A percentile compares a stretch with the other conserved stretches of the same genome.
phyloP scores from a whole-genome alignment of 176 grass and related monocot genomes.

The Oryza glumipatula region DNA sequence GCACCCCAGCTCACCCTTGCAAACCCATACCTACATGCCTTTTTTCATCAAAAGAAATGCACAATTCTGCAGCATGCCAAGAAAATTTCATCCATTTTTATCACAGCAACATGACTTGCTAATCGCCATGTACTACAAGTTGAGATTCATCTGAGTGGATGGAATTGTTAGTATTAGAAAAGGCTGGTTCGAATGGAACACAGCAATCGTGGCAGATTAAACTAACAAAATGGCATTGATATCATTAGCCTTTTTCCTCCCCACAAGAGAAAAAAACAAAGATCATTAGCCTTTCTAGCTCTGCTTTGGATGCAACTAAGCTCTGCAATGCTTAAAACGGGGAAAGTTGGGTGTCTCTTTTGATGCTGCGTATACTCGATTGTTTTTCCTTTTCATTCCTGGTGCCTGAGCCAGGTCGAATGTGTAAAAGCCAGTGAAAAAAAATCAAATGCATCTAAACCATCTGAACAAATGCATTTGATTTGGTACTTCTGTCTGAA shows the following conservation, averaged over 20 bases:
- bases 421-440: background rate
- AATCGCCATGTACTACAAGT: background rate
- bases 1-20: too few relatives aligned
- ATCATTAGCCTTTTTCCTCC: slow-evolving; percentile 32
- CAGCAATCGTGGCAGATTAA: slow-evolving; percentile 35
- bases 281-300: slow-evolving; percentile 34
- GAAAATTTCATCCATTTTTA: background rate
- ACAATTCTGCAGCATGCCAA: background rate
- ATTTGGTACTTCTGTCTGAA: background rate
- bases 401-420: background rate
- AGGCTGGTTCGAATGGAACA: background rate
- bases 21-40: background rate
- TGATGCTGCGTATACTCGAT: background rate
- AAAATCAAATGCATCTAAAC: background rate
- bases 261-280: background rate
- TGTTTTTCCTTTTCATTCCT: slow-evolving; percentile 4
- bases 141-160: slow-evolving; percentile 19
- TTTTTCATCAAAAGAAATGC: slow-evolving; percentile 16
- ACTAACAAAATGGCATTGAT: slow-evolving; percentile 29
- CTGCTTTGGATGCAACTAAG: slow-evolving; percentile 48
- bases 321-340: background rate
- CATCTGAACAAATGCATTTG: background rate
- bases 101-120: slow-evolving; percentile 9
- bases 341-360: slow-evolving; percentile 22
- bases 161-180: slow-evolving; percentile 32